Base-by-base conservation (phyloP, 2,329 filamentous ascomycete genomes). In the Alternaria arbusti region DNA sequence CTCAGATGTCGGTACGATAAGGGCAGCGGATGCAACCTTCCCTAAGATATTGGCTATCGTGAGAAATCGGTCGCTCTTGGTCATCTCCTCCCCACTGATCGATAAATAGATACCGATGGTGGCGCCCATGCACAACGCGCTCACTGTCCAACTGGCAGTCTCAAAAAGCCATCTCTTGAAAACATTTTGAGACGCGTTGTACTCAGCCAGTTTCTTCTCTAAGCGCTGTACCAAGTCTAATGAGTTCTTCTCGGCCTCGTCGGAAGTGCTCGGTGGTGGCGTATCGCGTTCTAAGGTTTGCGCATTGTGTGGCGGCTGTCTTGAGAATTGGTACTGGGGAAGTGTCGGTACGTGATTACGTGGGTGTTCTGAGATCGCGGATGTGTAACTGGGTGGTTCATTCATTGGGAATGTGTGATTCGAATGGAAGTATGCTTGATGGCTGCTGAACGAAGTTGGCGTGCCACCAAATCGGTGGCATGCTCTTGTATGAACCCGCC, bases 121-220 rank as follows among this genome's bases (percentile, higher is more conserved):
- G 0, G 61, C 61, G 6, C 10, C 57, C 65, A 73, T 68, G 12
- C 67, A 70, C 0, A 56, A 0, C 3, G 66, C 65, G n/a, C 70
- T 74, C 0, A 71, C 8, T 1, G 47, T 0, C 66, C 66, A 73
- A 13, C 70, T 63, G 1, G 11, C 2, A 1, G 74, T 67, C 43
- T 79, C 76, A 15, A 76, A 70, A 1, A 72, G 13, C 76, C 76
- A 78, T 13, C 71, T 61, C 45, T 70, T 70, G n/a, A 66, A 58
- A 3, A 72, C 13, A 22, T 66, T 72, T 1, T 64, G 17, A 0
- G 73, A 74, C 0, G 68, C 57, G 32, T 71, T 75, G 43, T 70
- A 74, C 15, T 56, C 20, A 2, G 70, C 69, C 7, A 76, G 15
- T n/a, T 64, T 73, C 26, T 54, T 64, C 50, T 74, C 73, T 5